These are phyloP conservation scores for Melampsora larici-populina DNA, from an alignment of 1,284 basidiomycete genomes.

Conservation along the genomic window DNA sequence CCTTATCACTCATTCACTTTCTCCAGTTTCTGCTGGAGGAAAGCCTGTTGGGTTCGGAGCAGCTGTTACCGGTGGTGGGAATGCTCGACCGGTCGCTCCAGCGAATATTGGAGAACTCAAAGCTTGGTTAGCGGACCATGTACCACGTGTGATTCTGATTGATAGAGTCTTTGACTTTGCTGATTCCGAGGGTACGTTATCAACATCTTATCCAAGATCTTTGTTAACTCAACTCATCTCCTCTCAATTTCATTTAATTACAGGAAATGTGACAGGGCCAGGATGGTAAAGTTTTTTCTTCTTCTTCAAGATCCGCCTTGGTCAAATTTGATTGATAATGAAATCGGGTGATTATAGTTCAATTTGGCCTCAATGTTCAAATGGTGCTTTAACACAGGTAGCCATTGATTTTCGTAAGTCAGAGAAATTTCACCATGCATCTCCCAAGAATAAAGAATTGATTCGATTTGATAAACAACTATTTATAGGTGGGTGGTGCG, in stretches of 20 bases:
- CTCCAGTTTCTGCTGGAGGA: neutral
- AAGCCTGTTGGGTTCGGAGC: neutral
- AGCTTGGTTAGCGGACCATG: conserved; percentile 23
- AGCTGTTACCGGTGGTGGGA: conserved; percentile 24
- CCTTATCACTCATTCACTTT: too few species aligned
- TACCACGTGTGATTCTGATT: conserved; percentile 36
- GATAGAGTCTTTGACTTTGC: conserved; percentile 30
- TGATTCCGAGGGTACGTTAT: neutral
- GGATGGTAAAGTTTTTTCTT: conserved; percentile 18
- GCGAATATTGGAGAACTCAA: neutral
- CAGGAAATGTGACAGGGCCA: neutral
- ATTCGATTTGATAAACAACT: neutral
- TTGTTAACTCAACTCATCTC: neutral
- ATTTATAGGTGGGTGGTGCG: conserved; percentile 1
- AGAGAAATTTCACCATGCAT: neutral
- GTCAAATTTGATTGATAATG: neutral
- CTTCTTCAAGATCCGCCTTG: neutral
- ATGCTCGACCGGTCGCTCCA: conserved; percentile 9
- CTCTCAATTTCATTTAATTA: neutral
- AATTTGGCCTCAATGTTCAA: neutral
- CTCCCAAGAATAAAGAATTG: neutral
- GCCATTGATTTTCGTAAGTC: neutral
- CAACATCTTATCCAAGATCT: too few species aligned
- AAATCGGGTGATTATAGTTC: neutral
- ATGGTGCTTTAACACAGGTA: neutral